Evolutionary conservation across 2,329 filamentous ascomycete genomes (phyloP), one percentile per base, ranked within the genome.

Genomic region (Didymella keratinophila): DNA sequence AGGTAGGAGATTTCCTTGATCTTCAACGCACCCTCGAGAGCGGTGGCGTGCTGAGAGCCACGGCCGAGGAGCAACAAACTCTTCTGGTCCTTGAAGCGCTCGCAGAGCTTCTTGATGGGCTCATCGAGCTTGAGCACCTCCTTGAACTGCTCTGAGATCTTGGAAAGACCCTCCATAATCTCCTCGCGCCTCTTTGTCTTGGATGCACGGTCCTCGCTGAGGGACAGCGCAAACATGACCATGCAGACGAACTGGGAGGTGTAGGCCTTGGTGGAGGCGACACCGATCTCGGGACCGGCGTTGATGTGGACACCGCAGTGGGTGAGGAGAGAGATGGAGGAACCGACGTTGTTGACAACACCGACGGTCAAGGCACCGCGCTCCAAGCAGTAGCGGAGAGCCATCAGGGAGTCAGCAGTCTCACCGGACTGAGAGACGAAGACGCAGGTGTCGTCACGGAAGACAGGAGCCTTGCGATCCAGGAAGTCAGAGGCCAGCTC

Each of bases 1-100:
- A 99, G 91, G 81, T 99, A 99, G 18, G 94, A 98, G 73, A 99
- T 99, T 83, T 99, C 95, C 87, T 99, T 99, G 81, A 99, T 99
- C 86, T 99, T 99, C 70, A 99, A 85, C 48, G 95, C 95, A 81
- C 86, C 95, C 84, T 99, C 95, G 21, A 99, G 88, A 56, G 95
- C 95, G 71, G 95, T 99, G 60, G 94, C 93, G 84, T 93, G 97
- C 82, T 99, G 95, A 77, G 92, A 92, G 69, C 95, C 95, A 84
- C 95, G 91, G 61, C 95, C 95, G 61, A 99, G 86, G 53, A 99
- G 87, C 62, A 99, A 85, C 72, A 99, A 81, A 66, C 91, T 96
- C 88, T 98, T 98, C 81, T 99, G 95, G 82, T 97, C 86, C 86
- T 97, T 93, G 87, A 99, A 93, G 78, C 93, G 92, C 75, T 90